Base-by-base conservation (phyloP, 352 stramenopile species). In the Peronospora destructor region DNA sequence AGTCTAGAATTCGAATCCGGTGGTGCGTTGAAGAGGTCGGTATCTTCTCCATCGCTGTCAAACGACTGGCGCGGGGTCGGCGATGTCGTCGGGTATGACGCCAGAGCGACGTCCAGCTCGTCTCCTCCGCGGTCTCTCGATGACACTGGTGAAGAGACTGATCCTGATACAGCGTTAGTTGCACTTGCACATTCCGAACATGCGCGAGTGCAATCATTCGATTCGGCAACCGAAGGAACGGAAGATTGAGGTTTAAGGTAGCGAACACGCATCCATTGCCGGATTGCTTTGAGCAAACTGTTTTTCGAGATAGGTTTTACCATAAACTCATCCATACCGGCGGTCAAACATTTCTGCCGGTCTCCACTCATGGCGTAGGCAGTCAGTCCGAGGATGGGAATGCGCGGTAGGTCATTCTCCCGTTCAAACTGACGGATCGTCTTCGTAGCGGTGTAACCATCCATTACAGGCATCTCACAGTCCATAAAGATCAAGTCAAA, bases 401-500 rank as follows among this genome's bases (percentile, higher is more conserved):
- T 85, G n/a, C 71, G 73, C 0, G 71, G 61, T 9, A 87, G 55
- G 14, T 73, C 46, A 35, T 84, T 75, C n/a, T 85, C 73, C n/a
- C 32, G 41, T 37, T 85, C 77, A 48, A 79, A 85, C 44, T 85
- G 50, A 10, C 77, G 75, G 41, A 88, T 86, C 16, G 59, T 49
- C 30, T 59, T 61, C 0, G 78, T 85, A n/a, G 78, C 78, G 6
- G 73, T 67, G 50, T 89, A 89, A 7, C 78, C 78, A 49, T 89
- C 73, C 78, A 89, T 87, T 13, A 87, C 67, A 16, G 78, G 78
- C 78, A 89, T 89, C 49, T 89, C 78, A 44, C 76, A 87, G 49
- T 89, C 78, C 78, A 89, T 89, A 49, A 87, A 85, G 30, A 89
- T 67, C 36, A 87, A 32, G 23, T 85, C 73, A 51, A 78, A 89